These are phyloP conservation scores for Tricholoma hemisulphureum DNA, from an alignment of 768 basidiomycete species.

Conservation along the genomic window DNA sequence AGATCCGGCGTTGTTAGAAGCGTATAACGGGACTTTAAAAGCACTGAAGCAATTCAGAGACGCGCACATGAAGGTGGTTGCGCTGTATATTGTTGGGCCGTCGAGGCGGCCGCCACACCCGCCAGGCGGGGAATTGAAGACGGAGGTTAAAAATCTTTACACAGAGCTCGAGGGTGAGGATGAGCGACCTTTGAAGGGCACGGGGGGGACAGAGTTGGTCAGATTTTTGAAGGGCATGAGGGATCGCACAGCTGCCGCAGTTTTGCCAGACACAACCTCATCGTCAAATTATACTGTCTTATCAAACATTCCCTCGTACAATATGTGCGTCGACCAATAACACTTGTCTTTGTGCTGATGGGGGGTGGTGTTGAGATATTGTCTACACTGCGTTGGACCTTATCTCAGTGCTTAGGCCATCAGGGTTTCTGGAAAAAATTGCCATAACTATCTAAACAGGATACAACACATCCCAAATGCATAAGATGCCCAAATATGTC, in stretches of 20 bases:
- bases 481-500: no score
- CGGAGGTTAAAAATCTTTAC: conserved; percentile 10
- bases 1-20: conserved; percentile 40
- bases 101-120: conserved; percentile 44
- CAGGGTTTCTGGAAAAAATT: no score
- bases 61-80: conserved; percentile 74
- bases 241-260: conserved; percentile 59
- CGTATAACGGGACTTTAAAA: conserved; percentile 67
- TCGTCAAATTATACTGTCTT: no score
- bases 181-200: conserved; percentile 53
- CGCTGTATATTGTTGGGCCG: conserved; percentile 76
- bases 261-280: conserved; percentile 16
- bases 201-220: conserved; percentile 78
- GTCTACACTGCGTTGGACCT: no score
- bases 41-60: conserved; percentile 77
- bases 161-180: conserved; percentile 18
- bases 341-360: no score
- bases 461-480: no score
- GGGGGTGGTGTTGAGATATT: no score
- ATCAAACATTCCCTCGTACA: no score
- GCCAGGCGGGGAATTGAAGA: conserved; percentile 21
- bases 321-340: no score
- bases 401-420: no score
- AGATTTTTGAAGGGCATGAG: conserved; percentile 76
- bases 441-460: no score